A percentile compares a stretch with the other conserved stretches of the same genome.
These are phyloP conservation scores for Penicillium sp. DNA, from an alignment of 2,329 filamentous ascomycete genomes.

Conservation along the genomic window DNA sequence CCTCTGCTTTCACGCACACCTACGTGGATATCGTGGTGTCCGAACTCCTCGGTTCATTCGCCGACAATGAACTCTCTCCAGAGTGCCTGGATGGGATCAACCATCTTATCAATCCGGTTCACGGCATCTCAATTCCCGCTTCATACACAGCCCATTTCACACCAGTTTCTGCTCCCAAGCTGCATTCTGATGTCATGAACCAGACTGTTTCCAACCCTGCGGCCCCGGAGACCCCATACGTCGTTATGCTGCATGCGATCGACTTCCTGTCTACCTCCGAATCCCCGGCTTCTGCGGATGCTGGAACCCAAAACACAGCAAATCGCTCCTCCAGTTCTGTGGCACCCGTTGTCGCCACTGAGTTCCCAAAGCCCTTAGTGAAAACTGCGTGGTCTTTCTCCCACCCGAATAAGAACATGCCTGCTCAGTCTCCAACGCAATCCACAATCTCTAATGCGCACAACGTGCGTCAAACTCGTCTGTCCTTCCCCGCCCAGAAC, in stretches of 20 bases:
- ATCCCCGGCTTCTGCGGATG: conserved; percentile 32
- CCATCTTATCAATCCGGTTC: conserved; percentile 69
- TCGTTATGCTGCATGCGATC: conserved; percentile 84
- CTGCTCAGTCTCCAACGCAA: conserved; percentile 27
- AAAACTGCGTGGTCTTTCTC: conserved; percentile 45
- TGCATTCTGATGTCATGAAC: conserved; percentile 72
- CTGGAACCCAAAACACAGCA: conserved; percentile 18
- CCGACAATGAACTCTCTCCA: conserved; percentile 92
- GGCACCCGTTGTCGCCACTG: conserved; percentile 26
- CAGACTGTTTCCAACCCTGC: conserved; percentile 59
- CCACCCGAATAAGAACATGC: conserved; percentile 39
- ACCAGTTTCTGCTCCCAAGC: conserved; percentile 81
- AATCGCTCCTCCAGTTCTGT: conserved; percentile 27
- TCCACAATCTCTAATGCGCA: conserved; percentile 74
- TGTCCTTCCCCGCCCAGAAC: conserved; percentile 71
- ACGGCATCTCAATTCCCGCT: conserved; percentile 88
- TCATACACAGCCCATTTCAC: conserved; percentile 91
- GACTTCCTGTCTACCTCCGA: conserved; percentile 74
- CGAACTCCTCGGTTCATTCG: conserved; percentile 87
- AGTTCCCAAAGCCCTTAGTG: conserved; percentile 36
- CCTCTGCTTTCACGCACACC: conserved; percentile 21
- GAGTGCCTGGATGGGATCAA: conserved; percentile 96
- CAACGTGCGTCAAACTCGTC: conserved; percentile 72
- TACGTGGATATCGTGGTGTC: conserved; percentile 84
- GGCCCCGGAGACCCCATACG: conserved; percentile 87